Conservation (phyloP, 139 green algal species). For the Chlorella sp. region DNA sequence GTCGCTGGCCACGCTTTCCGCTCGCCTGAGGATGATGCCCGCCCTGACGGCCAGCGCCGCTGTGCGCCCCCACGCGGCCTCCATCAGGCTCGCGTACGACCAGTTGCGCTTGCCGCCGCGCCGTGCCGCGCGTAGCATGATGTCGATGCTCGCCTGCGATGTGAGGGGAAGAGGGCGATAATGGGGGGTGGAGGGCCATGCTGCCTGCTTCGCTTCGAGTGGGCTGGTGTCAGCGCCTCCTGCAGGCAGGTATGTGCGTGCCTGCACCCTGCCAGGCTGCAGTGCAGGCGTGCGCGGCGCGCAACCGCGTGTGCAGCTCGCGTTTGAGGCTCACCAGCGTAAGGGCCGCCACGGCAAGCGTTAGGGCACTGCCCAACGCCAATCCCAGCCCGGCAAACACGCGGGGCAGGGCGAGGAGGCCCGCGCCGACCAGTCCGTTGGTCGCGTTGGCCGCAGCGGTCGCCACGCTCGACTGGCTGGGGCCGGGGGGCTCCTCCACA, state of each 20-base stretch:
- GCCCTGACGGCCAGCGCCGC: constrained; percentile 28
- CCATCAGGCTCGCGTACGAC: constrained; percentile 22
- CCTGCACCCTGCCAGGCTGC: too few species aligned
- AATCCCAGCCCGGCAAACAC: constrained; percentile 20
- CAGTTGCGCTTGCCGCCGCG: constrained; percentile 15
- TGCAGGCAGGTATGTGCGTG: background rate
- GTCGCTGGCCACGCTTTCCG: too few species aligned
- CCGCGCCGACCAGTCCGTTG: constrained; percentile 16
- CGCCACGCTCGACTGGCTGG: too few species aligned
- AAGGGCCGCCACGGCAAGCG: background rate
- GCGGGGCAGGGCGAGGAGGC: constrained; percentile 28
- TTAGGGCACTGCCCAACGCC: background rate
- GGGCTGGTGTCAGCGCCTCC: constrained; percentile 9
- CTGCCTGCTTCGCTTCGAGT: background rate
- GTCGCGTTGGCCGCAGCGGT: constrained; percentile 32
- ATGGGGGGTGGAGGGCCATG: too few species aligned
- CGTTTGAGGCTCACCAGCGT: background rate
- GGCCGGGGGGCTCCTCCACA: too few species aligned
- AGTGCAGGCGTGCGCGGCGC: background rate
- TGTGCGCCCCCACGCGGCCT: constrained; percentile 17
- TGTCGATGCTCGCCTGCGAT: too few species aligned
- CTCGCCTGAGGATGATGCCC: constrained; percentile 3
- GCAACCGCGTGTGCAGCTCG: background rate
- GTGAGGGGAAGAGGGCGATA: background rate
- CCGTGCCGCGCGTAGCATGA: constrained; percentile 14